Percentiles rank a stretch among this genome's conserved stretches.
phyloP scores from a whole-genome alignment of 2,329 filamentous ascomycete genomes.

The Hysterium pulicare region DNA sequence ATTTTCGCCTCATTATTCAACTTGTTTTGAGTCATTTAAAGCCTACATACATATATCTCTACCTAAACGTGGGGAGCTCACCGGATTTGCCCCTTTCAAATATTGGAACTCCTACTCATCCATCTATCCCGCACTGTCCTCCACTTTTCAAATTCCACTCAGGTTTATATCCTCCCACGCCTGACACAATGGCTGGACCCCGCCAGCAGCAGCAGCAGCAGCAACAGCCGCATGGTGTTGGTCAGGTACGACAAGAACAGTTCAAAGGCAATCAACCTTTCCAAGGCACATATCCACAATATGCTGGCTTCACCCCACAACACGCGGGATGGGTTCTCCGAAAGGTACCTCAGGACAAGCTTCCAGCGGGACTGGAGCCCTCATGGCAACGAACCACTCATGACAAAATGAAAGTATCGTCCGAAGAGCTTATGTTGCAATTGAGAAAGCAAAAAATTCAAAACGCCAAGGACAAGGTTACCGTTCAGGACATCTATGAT shows the following conservation, averaged over 20 bases:
- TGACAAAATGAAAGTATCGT: slow-evolving; percentile 18
- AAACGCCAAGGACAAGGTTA: slow-evolving; percentile 14
- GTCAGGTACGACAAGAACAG: slow-evolving; percentile 16
- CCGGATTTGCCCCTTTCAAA: slow-evolving; percentile 1
- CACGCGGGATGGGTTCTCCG: slow-evolving; percentile 24
- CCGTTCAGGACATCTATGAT: slow-evolving; percentile 19
- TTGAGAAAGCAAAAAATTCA: slow-evolving; percentile 11
- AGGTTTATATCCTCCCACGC: background rate
- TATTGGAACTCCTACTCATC: background rate
- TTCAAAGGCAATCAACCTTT: slow-evolving; percentile 9
- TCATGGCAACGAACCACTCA: slow-evolving; percentile 26
- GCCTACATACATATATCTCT: slow-evolving; percentile 4
- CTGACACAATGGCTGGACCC: slow-evolving; percentile 4
- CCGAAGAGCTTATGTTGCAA: slow-evolving; percentile 19
- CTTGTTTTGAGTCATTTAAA: slow-evolving; percentile 5
- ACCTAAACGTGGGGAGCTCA: background rate
- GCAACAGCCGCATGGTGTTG: too few species aligned
- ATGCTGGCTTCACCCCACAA: slow-evolving; percentile 17
- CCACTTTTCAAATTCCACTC: background rate
- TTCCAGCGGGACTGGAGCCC: slow-evolving; percentile 6
- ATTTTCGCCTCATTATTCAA: slow-evolving; percentile 11
- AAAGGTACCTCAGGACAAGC: slow-evolving; percentile 10
- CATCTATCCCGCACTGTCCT: slow-evolving; percentile 1
- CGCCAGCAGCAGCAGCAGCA: slow-evolving; percentile 11
- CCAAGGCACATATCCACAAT: slow-evolving; percentile 4